phyloP scores from a whole-genome alignment of 2,329 filamentous ascomycete genomes.

The Aspergillus candidus region DNA sequence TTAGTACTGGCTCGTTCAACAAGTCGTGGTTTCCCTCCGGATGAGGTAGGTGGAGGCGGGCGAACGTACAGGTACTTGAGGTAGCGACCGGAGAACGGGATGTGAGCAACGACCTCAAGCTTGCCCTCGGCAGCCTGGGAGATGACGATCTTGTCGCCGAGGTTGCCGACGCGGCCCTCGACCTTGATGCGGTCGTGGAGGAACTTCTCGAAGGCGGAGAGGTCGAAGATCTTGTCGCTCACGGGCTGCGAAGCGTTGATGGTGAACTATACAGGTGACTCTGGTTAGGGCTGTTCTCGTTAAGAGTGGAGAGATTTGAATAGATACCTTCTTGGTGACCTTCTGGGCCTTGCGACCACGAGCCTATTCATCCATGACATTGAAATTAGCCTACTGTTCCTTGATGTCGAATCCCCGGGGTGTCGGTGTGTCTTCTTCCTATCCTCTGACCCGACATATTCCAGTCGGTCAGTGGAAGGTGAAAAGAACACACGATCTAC shows the following conservation, averaged over 20 bases:
- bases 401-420: slow-evolving; percentile 25
- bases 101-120: slow-evolving; percentile 96
- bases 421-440: background rate
- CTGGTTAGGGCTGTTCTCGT: slow-evolving; percentile 2
- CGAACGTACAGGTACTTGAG: slow-evolving; percentile 93
- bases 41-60: background rate
- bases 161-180: slow-evolving; percentile 95
- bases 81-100: slow-evolving; percentile 97
- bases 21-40: background rate
- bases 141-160: slow-evolving; percentile 88
- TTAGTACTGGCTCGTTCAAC: background rate
- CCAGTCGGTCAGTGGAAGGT: slow-evolving; percentile 1
- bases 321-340: slow-evolving; percentile 43
- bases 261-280: slow-evolving; percentile 65
- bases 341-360: slow-evolving; percentile 44
- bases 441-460: background rate
- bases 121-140: slow-evolving; percentile 90
- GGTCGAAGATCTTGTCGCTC: slow-evolving; percentile 99
- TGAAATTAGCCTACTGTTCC: slow-evolving; percentile 93
- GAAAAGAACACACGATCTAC: slow-evolving; percentile 22
- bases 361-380: slow-evolving; percentile 42
- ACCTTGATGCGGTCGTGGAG: slow-evolving; percentile 99
- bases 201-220: slow-evolving; percentile 99
- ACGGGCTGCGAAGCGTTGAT: slow-evolving; percentile 99
- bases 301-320: slow-evolving; percentile 1